Conservation (phyloP, 805 yeast species). For the Cyberlindnera americana region DNA sequence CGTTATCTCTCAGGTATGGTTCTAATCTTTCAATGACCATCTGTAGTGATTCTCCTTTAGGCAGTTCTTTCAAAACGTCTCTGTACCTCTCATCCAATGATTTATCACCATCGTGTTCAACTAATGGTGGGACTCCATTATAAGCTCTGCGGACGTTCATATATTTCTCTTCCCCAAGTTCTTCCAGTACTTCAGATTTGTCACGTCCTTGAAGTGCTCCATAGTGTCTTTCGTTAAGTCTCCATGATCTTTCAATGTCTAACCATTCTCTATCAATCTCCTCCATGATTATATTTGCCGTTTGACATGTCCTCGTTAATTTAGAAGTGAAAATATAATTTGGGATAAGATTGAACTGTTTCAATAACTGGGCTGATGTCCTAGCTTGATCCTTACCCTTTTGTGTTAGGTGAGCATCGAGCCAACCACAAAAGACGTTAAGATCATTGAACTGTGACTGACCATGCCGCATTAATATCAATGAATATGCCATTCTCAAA, state of each 20-base stretch:
- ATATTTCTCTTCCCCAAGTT: constrained; percentile 70
- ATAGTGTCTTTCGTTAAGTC: constrained; percentile 81
- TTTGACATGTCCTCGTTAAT: constrained; percentile 69
- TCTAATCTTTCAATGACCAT: constrained; percentile 67
- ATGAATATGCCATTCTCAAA: constrained; percentile 28
- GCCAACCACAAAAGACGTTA: constrained; percentile 83
- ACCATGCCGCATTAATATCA: constrained; percentile 74
- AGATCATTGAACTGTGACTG: constrained; percentile 76
- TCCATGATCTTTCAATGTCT: constrained; percentile 65
- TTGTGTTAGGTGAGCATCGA: constrained; percentile 65
- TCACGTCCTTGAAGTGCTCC: constrained; percentile 79
- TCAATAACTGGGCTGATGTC: constrained; percentile 58
- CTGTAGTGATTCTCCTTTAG: constrained; percentile 68
- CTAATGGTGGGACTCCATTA: constrained; percentile 63
- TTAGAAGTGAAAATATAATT: constrained; percentile 68
- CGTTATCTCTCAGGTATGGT: constrained; percentile 52
- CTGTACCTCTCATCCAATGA: constrained; percentile 34
- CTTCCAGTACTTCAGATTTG: constrained; percentile 59
- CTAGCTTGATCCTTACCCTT: constrained; percentile 67
- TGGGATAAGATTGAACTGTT: constrained; percentile 45
- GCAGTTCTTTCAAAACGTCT: constrained; percentile 42
- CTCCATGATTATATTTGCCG: constrained; percentile 63
- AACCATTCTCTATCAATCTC: constrained; percentile 49
- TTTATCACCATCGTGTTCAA: constrained; percentile 36
- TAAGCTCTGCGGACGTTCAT: constrained; percentile 79